A percentile compares a stretch with the other conserved stretches of the same genome.
phyloP scores from a whole-genome alignment of 176 grass and related monocot species.

The Carex scoparia region DNA sequence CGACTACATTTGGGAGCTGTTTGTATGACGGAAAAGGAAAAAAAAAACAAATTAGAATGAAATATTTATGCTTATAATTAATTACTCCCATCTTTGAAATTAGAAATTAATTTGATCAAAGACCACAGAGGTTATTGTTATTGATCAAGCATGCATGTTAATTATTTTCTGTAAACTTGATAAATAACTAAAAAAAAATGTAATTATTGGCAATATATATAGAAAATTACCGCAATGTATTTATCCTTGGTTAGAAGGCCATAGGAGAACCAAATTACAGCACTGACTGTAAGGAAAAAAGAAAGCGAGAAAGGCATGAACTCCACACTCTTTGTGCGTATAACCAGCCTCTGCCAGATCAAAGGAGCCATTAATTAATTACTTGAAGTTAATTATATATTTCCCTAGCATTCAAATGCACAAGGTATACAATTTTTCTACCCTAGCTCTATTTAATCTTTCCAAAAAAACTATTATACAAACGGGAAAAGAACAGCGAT shows the following conservation, averaged over 20 bases:
- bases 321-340: slow-evolving; percentile 95
- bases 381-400: too few species aligned
- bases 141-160: not conserved
- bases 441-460: not conserved
- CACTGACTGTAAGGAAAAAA: slow-evolving; percentile 77
- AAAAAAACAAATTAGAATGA: not conserved
- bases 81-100: too few species aligned
- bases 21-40: not conserved
- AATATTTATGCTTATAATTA: not conserved
- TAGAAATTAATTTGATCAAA: not conserved
- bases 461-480: not conserved
- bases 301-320: slow-evolving; percentile 95
- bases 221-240: slow-evolving; percentile 53
- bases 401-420: too few species aligned
- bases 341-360: slow-evolving; percentile 61
- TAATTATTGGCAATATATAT: not conserved
- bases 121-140: not conserved
- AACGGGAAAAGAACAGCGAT: not conserved
- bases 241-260: slow-evolving; percentile 65
- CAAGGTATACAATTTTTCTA: not conserved
- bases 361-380: not conserved
- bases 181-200: not conserved
- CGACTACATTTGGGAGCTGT: slow-evolving; percentile 63
- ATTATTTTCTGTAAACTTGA: not conserved
- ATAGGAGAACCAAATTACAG: slow-evolving; percentile 84